Conservation (phyloP, 441 rosid genomes). For the Gossypium aridum region DNA sequence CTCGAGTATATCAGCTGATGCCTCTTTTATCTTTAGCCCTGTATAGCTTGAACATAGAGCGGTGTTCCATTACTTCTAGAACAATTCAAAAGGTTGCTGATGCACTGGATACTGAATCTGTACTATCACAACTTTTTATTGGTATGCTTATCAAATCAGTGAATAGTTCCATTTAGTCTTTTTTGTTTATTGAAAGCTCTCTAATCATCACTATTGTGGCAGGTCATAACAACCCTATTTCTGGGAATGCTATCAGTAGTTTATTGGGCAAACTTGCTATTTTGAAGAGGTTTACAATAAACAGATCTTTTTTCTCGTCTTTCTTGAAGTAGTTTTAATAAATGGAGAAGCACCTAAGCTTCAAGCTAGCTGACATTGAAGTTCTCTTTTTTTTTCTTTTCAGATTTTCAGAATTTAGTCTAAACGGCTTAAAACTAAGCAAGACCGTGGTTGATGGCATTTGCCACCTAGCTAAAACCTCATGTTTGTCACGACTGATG, state of each 20-base stretch:
- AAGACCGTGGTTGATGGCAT: constrained; percentile 61
- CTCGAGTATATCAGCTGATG: constrained; percentile 2
- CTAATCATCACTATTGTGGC: constrained; percentile 15
- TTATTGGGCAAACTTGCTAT: constrained; percentile 61
- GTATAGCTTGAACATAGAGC: constrained; percentile 75
- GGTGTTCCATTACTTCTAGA: constrained; percentile 86
- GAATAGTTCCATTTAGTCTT: background rate
- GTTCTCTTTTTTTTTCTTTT: constrained; percentile 1
- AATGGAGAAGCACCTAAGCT: background rate
- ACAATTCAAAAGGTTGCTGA: constrained; percentile 78
- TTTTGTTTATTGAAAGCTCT: constrained; percentile 11
- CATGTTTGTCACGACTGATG: constrained; percentile 66
- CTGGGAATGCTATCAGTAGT: constrained; percentile 57
- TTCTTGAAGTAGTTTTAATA: background rate
- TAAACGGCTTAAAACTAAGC: constrained; percentile 73
- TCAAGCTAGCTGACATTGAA: background rate
- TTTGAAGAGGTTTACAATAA: constrained; percentile 49
- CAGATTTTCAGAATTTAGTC: constrained; percentile 80
- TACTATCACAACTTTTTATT: constrained; percentile 71
- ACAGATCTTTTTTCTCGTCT: constrained; percentile 4
- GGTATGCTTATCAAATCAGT: constrained; percentile 36
- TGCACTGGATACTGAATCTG: constrained; percentile 54
- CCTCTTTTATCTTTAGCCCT: constrained; percentile 40
- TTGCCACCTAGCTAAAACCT: constrained; percentile 54
- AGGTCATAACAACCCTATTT: constrained; percentile 70